Conservation (phyloP, 305 asterid genomes). For the Fraxinus ornus region DNA sequence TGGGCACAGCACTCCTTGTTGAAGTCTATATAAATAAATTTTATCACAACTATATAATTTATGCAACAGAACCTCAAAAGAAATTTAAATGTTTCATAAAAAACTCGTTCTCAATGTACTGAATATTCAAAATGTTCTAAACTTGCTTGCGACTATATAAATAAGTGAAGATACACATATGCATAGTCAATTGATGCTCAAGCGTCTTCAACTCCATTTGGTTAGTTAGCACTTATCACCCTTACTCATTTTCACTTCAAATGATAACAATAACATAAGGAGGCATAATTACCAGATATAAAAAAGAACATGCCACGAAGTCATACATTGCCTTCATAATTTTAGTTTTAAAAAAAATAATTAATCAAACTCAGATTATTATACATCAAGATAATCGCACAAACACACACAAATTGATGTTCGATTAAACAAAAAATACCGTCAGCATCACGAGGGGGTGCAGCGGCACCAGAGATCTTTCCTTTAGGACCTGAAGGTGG, state of each 20-base stretch:
- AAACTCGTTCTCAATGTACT: background rate
- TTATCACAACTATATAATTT: background rate
- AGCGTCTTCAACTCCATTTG: background rate
- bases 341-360: background rate
- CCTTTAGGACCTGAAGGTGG: slow-evolving; percentile 83
- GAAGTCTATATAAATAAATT: background rate
- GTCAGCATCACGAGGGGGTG: slow-evolving; percentile 98
- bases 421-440: slow-evolving; percentile 44
- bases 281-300: background rate
- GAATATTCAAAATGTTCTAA: background rate
- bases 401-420: background rate
- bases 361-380: background rate
- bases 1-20: background rate
- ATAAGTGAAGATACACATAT: background rate
- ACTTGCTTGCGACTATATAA: background rate
- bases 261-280: background rate
- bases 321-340: background rate
- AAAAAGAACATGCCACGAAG: background rate
- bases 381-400: background rate
- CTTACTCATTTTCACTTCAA: background rate
- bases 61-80: background rate
- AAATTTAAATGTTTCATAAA: background rate
- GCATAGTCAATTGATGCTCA: background rate
- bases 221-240: background rate
- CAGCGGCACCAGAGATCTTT: slow-evolving; percentile 70